Evolutionary conservation across 768 basidiomycete genomes (phyloP).

Genomic region (Auricularia sp.): DNA sequence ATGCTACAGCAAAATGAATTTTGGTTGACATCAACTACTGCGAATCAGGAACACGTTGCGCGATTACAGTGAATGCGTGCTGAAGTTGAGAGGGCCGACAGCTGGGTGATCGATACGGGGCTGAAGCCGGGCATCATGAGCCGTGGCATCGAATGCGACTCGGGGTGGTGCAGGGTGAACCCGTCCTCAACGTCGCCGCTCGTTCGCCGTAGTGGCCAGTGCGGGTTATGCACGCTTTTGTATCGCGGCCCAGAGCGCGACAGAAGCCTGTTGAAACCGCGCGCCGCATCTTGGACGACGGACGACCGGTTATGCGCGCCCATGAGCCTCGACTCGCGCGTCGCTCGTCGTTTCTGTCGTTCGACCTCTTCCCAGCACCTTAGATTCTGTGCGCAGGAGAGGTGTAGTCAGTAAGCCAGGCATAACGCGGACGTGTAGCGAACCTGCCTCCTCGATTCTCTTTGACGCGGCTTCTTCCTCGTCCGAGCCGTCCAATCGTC

Average conservation of each 20-base stretch:
- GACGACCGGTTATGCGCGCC: background rate
- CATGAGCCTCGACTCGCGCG: slow-evolving; percentile 38
- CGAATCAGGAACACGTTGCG: too few species aligned
- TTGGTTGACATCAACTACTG: too few species aligned
- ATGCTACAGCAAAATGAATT: too few species aligned
- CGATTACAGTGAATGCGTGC: too few species aligned
- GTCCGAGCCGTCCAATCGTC: slow-evolving; percentile 20
- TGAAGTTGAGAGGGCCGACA: background rate
- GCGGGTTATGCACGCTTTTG: background rate
- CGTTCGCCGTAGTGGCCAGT: background rate
- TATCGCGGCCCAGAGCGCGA: background rate
- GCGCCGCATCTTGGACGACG: background rate
- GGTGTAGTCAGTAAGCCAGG: background rate
- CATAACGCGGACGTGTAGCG: background rate
- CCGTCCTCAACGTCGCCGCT: background rate
- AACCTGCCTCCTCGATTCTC: slow-evolving; percentile 58
- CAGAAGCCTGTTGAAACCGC: background rate
- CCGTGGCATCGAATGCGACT: background rate
- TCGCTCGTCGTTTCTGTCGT: slow-evolving; percentile 61
- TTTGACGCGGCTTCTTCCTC: slow-evolving; percentile 61
- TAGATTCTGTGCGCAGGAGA: slow-evolving; percentile 43
- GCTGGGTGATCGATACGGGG: background rate
- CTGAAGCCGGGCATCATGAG: background rate
- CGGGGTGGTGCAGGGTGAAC: background rate
- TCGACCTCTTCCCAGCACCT: slow-evolving; percentile 71